phyloP scores from a whole-genome alignment of 1,284 basidiomycete species.

The Marasmius oreades region DNA sequence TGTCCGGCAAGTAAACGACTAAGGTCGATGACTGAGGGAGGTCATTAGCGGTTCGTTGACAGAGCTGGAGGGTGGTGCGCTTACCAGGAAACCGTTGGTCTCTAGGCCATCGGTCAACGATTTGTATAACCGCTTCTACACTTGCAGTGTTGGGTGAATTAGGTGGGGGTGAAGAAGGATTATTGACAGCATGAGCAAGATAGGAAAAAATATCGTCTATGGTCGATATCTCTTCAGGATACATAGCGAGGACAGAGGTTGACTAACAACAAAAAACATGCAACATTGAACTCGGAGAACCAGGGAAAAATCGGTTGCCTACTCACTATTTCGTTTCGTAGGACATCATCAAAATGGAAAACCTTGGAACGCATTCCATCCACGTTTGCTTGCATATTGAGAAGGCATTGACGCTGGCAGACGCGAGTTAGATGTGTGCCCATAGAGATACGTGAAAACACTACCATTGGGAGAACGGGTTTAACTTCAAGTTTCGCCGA shows the following conservation, averaged over 20 bases:
- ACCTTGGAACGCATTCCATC: conserved; percentile 83
- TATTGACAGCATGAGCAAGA: conserved; percentile 51
- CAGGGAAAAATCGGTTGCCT: conserved; percentile 1
- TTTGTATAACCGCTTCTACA: conserved; percentile 58
- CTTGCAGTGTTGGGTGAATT: conserved; percentile 43
- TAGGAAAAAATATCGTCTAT: conserved; percentile 68
- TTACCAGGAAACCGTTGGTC: conserved; percentile 81
- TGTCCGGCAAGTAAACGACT: conserved; percentile 74
- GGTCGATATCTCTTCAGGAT: conserved; percentile 57
- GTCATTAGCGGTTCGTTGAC: background rate
- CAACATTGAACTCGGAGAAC: conserved; percentile 6
- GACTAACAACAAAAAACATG: conserved; percentile 51
- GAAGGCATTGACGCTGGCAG: conserved; percentile 52
- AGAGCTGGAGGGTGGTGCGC: conserved; percentile 13
- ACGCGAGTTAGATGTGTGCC: too few relatives aligned
- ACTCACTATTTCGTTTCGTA: conserved; percentile 66
- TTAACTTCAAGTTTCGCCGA: background rate
- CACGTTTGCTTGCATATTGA: conserved; percentile 90
- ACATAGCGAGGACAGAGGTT: conserved; percentile 65
- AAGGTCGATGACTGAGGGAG: conserved; percentile 79
- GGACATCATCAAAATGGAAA: conserved; percentile 72
- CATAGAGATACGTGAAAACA: too few relatives aligned
- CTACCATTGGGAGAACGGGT: conserved; percentile 59
- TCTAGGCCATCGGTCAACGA: conserved; percentile 79
- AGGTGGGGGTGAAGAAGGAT: conserved; percentile 31